Conservation (phyloP, 1,284 basidiomycete genomes). For the Rhodotorula sp. region DNA sequence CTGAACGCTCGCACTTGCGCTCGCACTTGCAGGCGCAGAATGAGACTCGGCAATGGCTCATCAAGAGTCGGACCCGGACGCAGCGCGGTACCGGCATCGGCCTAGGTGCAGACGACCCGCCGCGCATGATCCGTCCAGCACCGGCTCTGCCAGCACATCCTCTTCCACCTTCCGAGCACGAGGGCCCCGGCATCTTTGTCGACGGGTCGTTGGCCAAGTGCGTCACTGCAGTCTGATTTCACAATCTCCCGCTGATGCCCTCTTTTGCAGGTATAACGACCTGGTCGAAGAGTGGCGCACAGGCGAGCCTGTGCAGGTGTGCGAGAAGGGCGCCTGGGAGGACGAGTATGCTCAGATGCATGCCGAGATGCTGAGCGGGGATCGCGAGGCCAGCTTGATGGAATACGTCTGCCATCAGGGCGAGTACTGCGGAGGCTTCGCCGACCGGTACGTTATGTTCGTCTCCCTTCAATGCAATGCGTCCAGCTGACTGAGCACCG, state of each 20-base stretch:
- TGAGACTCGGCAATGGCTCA: conserved; percentile 10
- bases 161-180: neutral
- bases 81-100: conserved; percentile 21
- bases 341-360: conserved; percentile 29
- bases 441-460: conserved; percentile 13
- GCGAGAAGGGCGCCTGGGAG: conserved; percentile 25
- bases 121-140: conserved; percentile 11
- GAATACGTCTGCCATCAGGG: conserved; percentile 20
- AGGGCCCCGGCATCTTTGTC: conserved; percentile 20
- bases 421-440: conserved; percentile 30
- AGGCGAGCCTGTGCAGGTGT: conserved; percentile 7
- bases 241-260: too few species aligned
- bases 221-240: neutral
- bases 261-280: conserved; percentile 19
- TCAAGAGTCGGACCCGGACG: conserved; percentile 1
- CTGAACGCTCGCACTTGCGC: neutral
- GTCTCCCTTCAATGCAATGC: neutral
- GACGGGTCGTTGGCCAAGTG: conserved; percentile 17
- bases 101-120: conserved; percentile 22
- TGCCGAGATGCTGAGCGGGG: conserved; percentile 19
- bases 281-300: conserved; percentile 33
- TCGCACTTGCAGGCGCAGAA: conserved; percentile 12
- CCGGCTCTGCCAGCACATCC: neutral
- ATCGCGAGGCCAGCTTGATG: conserved; percentile 15
- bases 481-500: neutral